A percentile compares a stretch with the other conserved stretches of the same genome.
These are phyloP conservation scores for Alternaria longipes DNA, from an alignment of 2,329 filamentous ascomycete species.

Conservation along the genomic window DNA sequence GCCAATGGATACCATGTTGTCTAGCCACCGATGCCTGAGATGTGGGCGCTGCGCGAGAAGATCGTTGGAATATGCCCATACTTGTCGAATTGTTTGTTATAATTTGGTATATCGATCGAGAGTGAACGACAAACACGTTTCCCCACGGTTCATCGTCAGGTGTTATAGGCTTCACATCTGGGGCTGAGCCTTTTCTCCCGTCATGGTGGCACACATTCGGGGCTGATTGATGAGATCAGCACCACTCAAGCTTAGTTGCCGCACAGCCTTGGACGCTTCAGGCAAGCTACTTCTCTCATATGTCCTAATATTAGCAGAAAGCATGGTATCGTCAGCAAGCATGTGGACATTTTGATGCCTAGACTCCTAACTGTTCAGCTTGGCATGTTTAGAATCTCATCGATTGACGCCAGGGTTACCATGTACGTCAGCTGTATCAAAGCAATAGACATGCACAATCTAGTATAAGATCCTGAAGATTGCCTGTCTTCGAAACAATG, in stretches of 20 bases:
- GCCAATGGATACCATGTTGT: slow-evolving; percentile 17
- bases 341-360: slow-evolving; percentile 4
- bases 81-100: neutral
- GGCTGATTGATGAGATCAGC: slow-evolving; percentile 20
- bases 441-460: neutral
- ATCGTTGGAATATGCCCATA: slow-evolving; percentile 18
- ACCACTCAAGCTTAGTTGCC: slow-evolving; percentile 19
- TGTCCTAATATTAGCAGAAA: slow-evolving; percentile 22
- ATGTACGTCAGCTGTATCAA: slow-evolving; percentile 12
- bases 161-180: slow-evolving; percentile 18
- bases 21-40: slow-evolving; percentile 15
- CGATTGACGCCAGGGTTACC: slow-evolving; percentile 5
- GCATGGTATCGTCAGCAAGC: slow-evolving; percentile 11
- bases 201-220: slow-evolving; percentile 22
- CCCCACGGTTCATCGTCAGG: neutral
- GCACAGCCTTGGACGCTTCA: slow-evolving; percentile 21
- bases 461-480: neutral
- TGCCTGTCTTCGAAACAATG: slow-evolving; percentile 13
- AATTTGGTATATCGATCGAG: neutral
- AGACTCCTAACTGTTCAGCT: slow-evolving; percentile 1
- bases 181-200: slow-evolving; percentile 22
- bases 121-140: neutral
- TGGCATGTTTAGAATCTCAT: slow-evolving; percentile 4
- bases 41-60: slow-evolving; percentile 9
- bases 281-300: slow-evolving; percentile 10